phyloP scores from a whole-genome alignment of 75 land plant species.

The Selaginella tamariscina region DNA sequence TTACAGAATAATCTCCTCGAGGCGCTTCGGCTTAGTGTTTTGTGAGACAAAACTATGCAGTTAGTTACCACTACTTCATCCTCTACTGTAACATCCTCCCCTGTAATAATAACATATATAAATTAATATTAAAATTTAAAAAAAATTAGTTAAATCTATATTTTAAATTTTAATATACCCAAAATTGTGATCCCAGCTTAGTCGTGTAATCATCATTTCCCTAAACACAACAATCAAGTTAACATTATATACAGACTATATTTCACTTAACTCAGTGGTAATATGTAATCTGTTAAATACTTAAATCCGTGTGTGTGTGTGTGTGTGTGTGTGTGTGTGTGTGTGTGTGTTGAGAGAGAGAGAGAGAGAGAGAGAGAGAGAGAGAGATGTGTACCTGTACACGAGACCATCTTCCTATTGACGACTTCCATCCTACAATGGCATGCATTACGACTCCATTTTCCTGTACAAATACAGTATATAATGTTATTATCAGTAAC shows the following conservation, averaged over 20 bases:
- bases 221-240: conserved; percentile 27
- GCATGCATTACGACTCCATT: conserved; percentile 80
- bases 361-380: too few species aligned
- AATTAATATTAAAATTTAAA: not conserved
- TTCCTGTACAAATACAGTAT: conserved; percentile 38
- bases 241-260: too few species aligned
- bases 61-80: conserved; percentile 90
- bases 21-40: conserved; percentile 72
- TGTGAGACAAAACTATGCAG: conserved; percentile 88
- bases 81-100: conserved; percentile 78
- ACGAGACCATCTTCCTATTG: conserved; percentile 87
- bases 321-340: too few species aligned
- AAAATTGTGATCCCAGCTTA: conserved; percentile 91
- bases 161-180: too few species aligned
- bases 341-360: too few species aligned
- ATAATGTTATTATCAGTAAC: too few species aligned
- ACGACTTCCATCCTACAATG: conserved; percentile 97
- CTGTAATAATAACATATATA: conserved; percentile 30
- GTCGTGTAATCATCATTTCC: conserved; percentile 63
- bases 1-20: conserved; percentile 82
- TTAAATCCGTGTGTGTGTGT: too few species aligned
- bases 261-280: too few species aligned
- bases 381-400: conserved; percentile 82
- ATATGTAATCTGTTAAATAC: too few species aligned
- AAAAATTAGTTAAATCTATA: not conserved